Percentiles rank a stretch among this genome's conserved stretches.
These are phyloP conservation scores for Vanrija sp. DNA, from an alignment of 1,284 basidiomycete species.

Conservation along the genomic window DNA sequence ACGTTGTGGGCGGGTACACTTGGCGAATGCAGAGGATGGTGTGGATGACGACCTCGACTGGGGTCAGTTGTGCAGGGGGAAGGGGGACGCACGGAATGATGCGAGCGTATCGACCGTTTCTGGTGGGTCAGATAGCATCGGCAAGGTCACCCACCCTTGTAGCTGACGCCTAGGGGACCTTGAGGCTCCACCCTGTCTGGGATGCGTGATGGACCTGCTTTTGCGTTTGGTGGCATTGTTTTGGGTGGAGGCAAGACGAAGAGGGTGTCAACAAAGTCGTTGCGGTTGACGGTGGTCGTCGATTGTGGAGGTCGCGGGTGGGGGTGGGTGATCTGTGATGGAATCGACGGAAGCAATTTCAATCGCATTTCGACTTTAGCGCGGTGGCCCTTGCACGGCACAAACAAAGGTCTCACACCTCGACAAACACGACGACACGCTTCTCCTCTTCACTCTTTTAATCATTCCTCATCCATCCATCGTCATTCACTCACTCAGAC, in stretches of 20 bases:
- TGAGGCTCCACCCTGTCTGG: background rate
- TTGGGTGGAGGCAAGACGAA: background rate
- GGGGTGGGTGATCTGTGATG: background rate
- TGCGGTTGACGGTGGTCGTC: too few relatives aligned
- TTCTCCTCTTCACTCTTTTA: background rate
- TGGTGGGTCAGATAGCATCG: slow-evolving; percentile 3
- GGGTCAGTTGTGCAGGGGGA: background rate
- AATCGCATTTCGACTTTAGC: too few relatives aligned
- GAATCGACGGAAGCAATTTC: too few relatives aligned
- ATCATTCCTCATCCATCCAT: background rate
- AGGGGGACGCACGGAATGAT: slow-evolving; percentile 32
- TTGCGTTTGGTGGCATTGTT: background rate
- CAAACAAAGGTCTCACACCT: background rate
- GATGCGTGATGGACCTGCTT: slow-evolving; percentile 3
- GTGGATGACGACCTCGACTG: slow-evolving; percentile 88
- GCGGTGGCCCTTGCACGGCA: too few relatives aligned
- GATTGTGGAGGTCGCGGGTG: background rate
- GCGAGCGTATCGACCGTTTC: slow-evolving; percentile 39
- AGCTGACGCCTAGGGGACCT: slow-evolving; percentile 6
- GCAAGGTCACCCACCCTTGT: background rate
- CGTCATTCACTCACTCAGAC: background rate
- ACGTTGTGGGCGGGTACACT: slow-evolving; percentile 83
- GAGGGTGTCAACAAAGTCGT: too few relatives aligned
- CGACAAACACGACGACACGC: background rate
- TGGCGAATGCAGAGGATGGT: slow-evolving; percentile 83